These are phyloP conservation scores for Draba incana DNA, from an alignment of 345 rosid genomes.

Conservation along the genomic window DNA sequence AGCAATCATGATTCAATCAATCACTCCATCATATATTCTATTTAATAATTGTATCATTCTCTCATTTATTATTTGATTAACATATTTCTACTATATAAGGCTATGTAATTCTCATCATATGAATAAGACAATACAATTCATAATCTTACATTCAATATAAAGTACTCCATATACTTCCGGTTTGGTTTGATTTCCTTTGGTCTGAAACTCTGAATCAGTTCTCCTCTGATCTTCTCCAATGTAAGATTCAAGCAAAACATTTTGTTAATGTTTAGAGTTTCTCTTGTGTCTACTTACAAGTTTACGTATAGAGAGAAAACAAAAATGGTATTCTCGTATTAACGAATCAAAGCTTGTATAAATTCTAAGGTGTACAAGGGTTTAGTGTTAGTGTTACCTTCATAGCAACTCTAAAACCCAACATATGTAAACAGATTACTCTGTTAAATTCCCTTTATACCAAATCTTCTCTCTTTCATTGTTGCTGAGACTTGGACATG, in stretches of 20 bases:
- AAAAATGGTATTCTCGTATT: background rate
- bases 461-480: constrained; percentile 1
- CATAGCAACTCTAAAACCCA: constrained; percentile 9
- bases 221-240: no score
- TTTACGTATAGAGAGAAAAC: background rate
- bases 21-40: no score
- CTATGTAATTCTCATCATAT: no score
- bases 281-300: background rate
- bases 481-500: background rate
- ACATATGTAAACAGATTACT: background rate
- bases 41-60: no score
- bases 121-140: no score
- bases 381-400: background rate
- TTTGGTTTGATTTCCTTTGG: no score
- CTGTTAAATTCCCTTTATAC: background rate
- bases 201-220: no score
- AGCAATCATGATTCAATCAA: no score
- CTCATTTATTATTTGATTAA: no score
- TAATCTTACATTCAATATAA: no score
- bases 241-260: background rate
- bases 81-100: no score
- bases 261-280: background rate
- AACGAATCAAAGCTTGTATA: background rate
- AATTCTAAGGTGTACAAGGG: constrained; percentile 15
- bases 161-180: no score